Base-by-base conservation (phyloP, 768 basidiomycete species). In the Podaxis sp. region DNA sequence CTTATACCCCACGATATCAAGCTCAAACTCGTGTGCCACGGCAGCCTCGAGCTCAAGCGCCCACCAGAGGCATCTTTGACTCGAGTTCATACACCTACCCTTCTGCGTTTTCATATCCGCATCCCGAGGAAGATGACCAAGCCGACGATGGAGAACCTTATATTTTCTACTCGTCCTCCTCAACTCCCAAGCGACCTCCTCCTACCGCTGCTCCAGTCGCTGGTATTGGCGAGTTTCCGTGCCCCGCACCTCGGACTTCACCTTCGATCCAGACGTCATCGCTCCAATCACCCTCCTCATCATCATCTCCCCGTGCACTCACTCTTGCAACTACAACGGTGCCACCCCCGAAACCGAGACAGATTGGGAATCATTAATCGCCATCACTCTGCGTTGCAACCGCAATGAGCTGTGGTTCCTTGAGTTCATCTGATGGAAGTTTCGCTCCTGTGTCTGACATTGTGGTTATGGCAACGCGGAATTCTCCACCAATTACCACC, bases 171-270 rank as follows among this genome's bases (percentile, higher is more conserved):
- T 63, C 61, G 13, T 61, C 60, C 4, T 63, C 61, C 8, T 24
- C 61, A 51, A 30, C 26, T 3, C 39, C 61, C 4, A 54, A 30
- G 49, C 44, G 28, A 13, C 12, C 44, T 54, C 15, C 56, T 26
- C 11, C 52, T 22, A 40, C 30, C 17, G 9, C 26, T 15, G 13
- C 59, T 28, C 26, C 39, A n/a, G 49, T 49, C 39, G 49, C 61
- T 30, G 52, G 44, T 22, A 63, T 63, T 26, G 61, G 61, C 33
- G 54, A 56, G 26, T 63, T 63, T 30, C 61, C 61, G 26, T 39
- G 33, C 2, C 54, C 46, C 17, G 36, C 46, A 38, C 52, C 46
- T 26, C 55, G 33, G 5, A 30, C 48, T 19, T 39, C 59, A 5
- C 22, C 22, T 19, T 38, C 58, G n/a, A 28, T 42, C 52, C 24